Evolutionary conservation across 2,329 filamentous ascomycete genomes (phyloP).

Genomic region (Xylaria sp.): DNA sequence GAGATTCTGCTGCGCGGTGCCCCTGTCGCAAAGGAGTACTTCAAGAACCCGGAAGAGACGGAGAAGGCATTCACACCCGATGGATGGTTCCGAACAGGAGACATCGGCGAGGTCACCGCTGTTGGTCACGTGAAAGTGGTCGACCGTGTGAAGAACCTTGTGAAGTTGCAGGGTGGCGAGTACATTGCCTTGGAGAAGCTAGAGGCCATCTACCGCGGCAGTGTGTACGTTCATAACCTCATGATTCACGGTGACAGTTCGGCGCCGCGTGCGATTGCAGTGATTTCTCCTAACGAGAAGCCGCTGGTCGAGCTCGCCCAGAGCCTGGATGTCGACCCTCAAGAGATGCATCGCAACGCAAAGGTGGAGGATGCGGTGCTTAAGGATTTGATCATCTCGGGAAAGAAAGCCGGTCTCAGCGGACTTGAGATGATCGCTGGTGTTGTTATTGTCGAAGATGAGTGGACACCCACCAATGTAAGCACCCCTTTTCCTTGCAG

Average conservation of each 20-base stretch:
- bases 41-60: slow-evolving; percentile 81
- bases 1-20: slow-evolving; percentile 85
- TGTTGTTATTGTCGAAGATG: slow-evolving; percentile 74
- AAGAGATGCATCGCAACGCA: slow-evolving; percentile 60
- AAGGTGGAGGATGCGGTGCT: slow-evolving; percentile 56
- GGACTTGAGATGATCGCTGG: slow-evolving; percentile 71
- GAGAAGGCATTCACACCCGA: slow-evolving; percentile 70
- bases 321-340: slow-evolving; percentile 58
- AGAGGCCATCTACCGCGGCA: slow-evolving; percentile 82
- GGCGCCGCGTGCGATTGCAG: slow-evolving; percentile 72
- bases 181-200: slow-evolving; percentile 97
- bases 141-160: slow-evolving; percentile 95
- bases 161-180: slow-evolving; percentile 92
- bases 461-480: slow-evolving; percentile 82
- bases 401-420: slow-evolving; percentile 59
- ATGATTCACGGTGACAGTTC: slow-evolving; percentile 77
- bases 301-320: slow-evolving; percentile 55
- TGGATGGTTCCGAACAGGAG: slow-evolving; percentile 95
- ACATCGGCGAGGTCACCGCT: slow-evolving; percentile 83
- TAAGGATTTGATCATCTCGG: slow-evolving; percentile 63
- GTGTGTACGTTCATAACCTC: slow-evolving; percentile 74
- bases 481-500: slow-evolving; percentile 34
- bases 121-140: slow-evolving; percentile 81
- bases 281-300: slow-evolving; percentile 67
- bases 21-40: slow-evolving; percentile 72